Conservation (phyloP, 495 filamentous ascomycete species). For the Aspergillus bertholletiae region DNA sequence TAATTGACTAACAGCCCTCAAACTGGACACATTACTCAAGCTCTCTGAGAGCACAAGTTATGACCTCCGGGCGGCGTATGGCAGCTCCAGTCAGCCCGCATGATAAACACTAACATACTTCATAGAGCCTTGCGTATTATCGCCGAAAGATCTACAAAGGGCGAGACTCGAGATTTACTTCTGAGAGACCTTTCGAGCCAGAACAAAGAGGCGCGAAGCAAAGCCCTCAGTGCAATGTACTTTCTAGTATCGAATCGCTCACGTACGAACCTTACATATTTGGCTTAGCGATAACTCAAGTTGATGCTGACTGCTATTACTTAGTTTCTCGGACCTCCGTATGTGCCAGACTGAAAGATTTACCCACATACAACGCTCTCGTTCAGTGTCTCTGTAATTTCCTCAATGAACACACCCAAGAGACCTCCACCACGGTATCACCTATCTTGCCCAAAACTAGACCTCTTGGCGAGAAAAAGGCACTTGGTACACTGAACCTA, state of each 20-base stretch:
- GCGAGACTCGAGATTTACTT: constrained; percentile 37
- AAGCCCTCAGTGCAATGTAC: constrained; percentile 40
- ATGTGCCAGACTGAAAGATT: constrained; percentile 34
- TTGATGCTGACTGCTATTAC: constrained; percentile 7
- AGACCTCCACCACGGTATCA: constrained; percentile 33
- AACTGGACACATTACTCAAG: constrained; percentile 47
- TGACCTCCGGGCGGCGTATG: constrained; percentile 51
- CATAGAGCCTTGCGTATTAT: constrained; percentile 47
- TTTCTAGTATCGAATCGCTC: constrained; percentile 44
- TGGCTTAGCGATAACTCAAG: neutral
- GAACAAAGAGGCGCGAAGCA: constrained; percentile 28
- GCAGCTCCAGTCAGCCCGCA: neutral
- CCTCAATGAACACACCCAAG: constrained; percentile 38
- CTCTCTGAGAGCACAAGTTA: constrained; percentile 47
- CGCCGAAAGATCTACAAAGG: constrained; percentile 44
- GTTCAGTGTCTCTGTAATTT: constrained; percentile 48
- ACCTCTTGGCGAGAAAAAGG: constrained; percentile 41
- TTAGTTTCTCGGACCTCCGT: constrained; percentile 40
- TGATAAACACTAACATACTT: constrained; percentile 8
- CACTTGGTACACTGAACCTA: constrained; percentile 33
- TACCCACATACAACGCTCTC: constrained; percentile 37
- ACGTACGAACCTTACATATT: constrained; percentile 22
- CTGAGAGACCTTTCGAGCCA: constrained; percentile 38
- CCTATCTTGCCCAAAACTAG: constrained; percentile 44
- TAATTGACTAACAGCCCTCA: constrained; percentile 34